Evolutionary conservation across 306 rosid species (phyloP).

Genomic region (Vigna unguiculata): DNA sequence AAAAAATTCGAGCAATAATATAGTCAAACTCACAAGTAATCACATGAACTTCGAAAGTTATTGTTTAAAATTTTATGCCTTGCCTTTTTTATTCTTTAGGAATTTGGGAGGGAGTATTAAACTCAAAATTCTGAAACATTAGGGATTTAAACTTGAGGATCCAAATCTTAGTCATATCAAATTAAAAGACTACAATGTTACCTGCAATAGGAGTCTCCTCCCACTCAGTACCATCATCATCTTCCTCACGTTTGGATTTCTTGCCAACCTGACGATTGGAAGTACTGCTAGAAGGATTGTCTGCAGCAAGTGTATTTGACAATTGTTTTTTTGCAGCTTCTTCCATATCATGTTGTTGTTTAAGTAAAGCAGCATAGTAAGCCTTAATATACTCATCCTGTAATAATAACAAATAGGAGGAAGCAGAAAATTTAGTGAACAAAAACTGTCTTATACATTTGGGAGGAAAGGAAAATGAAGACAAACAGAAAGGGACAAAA

Average conservation of each 20-base stretch:
- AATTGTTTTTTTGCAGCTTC: slow-evolving; percentile 62
- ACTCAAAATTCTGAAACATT: slow-evolving; percentile 24
- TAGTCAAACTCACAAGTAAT: slow-evolving; percentile 4
- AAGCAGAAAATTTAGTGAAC: slow-evolving; percentile 17
- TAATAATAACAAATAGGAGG: slow-evolving; percentile 44
- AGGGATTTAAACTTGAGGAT: slow-evolving; percentile 27
- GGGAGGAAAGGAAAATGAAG: slow-evolving; percentile 15
- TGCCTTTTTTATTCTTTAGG: slow-evolving; percentile 14
- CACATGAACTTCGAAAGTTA: slow-evolving; percentile 7
- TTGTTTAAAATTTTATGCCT: neutral
- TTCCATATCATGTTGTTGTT: slow-evolving; percentile 74
- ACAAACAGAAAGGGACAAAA: slow-evolving; percentile 21
- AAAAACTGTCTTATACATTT: neutral
- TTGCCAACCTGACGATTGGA: slow-evolving; percentile 70
- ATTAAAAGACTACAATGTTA: slow-evolving; percentile 42
- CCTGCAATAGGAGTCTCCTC: slow-evolving; percentile 82
- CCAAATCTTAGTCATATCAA: slow-evolving; percentile 19
- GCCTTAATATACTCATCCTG: slow-evolving; percentile 93
- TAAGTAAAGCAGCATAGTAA: slow-evolving; percentile 80
- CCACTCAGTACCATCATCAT: slow-evolving; percentile 77
- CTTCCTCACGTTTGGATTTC: slow-evolving; percentile 72
- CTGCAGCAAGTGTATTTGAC: slow-evolving; percentile 38
- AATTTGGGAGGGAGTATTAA: neutral
- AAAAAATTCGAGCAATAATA: slow-evolving; percentile 21
- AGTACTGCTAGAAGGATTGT: slow-evolving; percentile 52